phyloP scores from a whole-genome alignment of 805 yeast species.

The Barnettozyma wickerhamii region DNA sequence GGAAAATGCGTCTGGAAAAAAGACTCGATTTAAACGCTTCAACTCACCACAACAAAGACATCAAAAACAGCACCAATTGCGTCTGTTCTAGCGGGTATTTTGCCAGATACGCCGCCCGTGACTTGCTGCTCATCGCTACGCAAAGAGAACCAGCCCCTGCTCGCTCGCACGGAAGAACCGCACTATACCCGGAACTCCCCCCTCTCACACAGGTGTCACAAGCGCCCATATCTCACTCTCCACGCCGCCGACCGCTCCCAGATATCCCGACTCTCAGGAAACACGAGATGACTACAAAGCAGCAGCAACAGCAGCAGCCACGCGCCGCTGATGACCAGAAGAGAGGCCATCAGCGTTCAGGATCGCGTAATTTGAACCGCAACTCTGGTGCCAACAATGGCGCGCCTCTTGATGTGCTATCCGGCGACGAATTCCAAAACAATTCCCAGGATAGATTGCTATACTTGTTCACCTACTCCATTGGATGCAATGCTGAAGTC shows the following conservation, averaged over 20 bases:
- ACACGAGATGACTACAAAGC: slow-evolving; percentile 8
- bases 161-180: background rate
- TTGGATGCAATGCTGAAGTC: slow-evolving; percentile 54
- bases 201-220: too few species aligned
- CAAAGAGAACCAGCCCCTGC: background rate
- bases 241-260: too few species aligned
- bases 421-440: slow-evolving; percentile 24
- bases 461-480: slow-evolving; percentile 50
- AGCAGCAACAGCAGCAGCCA: slow-evolving; percentile 6
- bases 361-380: slow-evolving; percentile 14
- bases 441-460: slow-evolving; percentile 47
- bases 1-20: too few species aligned
- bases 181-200: background rate
- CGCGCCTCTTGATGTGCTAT: background rate
- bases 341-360: slow-evolving; percentile 14
- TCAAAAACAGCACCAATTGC: background rate
- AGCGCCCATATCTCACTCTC: too few species aligned
- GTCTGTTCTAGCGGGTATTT: background rate
- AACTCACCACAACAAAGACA: background rate
- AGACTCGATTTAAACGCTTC: too few species aligned
- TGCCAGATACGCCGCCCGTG: background rate
- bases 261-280: background rate
- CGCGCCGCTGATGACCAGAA: slow-evolving; percentile 5
- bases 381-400: slow-evolving; percentile 7
- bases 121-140: background rate